A percentile compares a stretch with the other conserved stretches of the same genome.
Conservation (phyloP, 2,329 filamentous ascomycete species). For the Monilinia vaccinii-corymbosi region DNA sequence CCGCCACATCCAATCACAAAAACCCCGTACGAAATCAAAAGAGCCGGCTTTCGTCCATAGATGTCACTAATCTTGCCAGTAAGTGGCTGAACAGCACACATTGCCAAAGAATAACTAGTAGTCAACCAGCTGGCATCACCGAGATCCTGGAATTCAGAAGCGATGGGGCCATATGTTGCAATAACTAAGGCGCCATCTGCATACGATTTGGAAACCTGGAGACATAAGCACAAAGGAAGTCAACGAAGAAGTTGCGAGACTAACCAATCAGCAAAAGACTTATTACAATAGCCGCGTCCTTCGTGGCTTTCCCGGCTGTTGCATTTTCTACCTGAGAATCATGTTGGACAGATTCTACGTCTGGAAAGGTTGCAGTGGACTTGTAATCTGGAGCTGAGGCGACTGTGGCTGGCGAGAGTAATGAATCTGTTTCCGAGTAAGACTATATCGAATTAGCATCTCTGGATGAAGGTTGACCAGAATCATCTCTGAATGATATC, state of each 20-base stretch:
- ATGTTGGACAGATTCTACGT: constrained; percentile 2
- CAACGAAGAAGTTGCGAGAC: neutral
- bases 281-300: constrained; percentile 12
- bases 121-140: constrained; percentile 50
- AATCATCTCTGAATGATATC: neutral
- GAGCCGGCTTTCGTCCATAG: constrained; percentile 57
- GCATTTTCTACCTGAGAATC: neutral
- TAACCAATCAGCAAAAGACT: constrained; percentile 20
- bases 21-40: constrained; percentile 54
- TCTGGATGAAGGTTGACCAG: constrained; percentile 1
- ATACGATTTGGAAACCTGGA: constrained; percentile 54
- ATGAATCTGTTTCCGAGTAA: constrained; percentile 6
- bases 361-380: neutral
- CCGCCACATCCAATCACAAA: constrained; percentile 52
- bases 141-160: constrained; percentile 50
- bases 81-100: constrained; percentile 66
- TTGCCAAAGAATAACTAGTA: constrained; percentile 58
- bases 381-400: constrained; percentile 11
- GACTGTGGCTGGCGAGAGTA: constrained; percentile 4
- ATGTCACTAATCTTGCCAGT: constrained; percentile 65
- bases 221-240: neutral
- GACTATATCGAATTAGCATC: neutral
- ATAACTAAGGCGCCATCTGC: constrained; percentile 56
- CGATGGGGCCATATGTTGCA: constrained; percentile 54
- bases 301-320: neutral